A percentile compares a stretch with the other conserved stretches of the same genome.
Conservation (phyloP, 1,284 basidiomycete genomes). For the Pterulicium gracile region DNA sequence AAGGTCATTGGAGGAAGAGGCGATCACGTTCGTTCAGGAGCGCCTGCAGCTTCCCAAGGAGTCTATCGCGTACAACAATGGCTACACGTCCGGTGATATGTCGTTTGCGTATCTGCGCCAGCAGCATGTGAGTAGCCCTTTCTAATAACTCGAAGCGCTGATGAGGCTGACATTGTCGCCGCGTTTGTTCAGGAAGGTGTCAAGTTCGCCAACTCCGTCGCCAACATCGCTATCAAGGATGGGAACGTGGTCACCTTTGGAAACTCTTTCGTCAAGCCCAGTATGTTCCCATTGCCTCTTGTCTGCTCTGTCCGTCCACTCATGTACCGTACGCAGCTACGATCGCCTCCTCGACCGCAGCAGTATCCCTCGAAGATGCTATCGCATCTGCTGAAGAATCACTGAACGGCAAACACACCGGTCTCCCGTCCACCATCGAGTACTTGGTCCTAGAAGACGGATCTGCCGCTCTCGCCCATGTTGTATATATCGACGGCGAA, state of each 20-base stretch:
- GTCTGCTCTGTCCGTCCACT: slow-evolving; percentile 8
- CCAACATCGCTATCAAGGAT: slow-evolving; percentile 32
- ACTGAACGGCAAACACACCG: slow-evolving; percentile 22
- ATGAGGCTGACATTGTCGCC: not conserved
- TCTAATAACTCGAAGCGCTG: too few relatives aligned
- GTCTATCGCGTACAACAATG: slow-evolving; percentile 22
- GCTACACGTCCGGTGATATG: slow-evolving; percentile 19
- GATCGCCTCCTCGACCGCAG: slow-evolving; percentile 20
- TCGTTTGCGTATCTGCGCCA: slow-evolving; percentile 31
- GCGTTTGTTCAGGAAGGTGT: slow-evolving; percentile 27
- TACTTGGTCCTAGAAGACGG: slow-evolving; percentile 33
- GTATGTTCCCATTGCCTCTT: slow-evolving; percentile 16
- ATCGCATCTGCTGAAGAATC: slow-evolving; percentile 19
- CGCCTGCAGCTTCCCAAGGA: slow-evolving; percentile 19
- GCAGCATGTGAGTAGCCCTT: slow-evolving; percentile 22
- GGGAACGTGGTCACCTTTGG: slow-evolving; percentile 34
- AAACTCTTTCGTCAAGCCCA: slow-evolving; percentile 36
- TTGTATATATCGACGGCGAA: slow-evolving; percentile 44
- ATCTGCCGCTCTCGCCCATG: slow-evolving; percentile 34
- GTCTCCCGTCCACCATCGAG: slow-evolving; percentile 21
- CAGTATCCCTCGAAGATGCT: slow-evolving; percentile 18
- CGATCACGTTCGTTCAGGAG: slow-evolving; percentile 23
- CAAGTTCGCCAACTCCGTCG: slow-evolving; percentile 35
- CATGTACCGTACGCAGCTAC: slow-evolving; percentile 14
- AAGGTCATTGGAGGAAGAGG: slow-evolving; percentile 21